Percentiles rank a stretch among this genome's conserved stretches.
Conservation (phyloP, 1,139 yeast species). For the Candida sanyaensis region DNA sequence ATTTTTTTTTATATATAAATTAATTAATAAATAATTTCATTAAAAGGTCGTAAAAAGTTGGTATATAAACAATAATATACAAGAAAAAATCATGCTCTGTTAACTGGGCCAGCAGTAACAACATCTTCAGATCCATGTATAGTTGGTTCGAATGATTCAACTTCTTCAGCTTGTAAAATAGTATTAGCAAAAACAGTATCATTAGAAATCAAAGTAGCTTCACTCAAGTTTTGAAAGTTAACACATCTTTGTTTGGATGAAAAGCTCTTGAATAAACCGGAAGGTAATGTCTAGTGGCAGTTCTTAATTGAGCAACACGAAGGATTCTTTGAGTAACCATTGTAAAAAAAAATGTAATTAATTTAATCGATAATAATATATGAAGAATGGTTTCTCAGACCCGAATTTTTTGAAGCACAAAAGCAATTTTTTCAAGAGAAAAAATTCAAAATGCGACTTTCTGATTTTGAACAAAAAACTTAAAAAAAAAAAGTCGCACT, state of each 20-base stretch:
- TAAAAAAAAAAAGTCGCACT: too few relatives aligned
- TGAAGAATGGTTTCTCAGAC: too few relatives aligned
- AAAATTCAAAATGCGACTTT: too few relatives aligned
- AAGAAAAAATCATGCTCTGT: conserved; percentile 18
- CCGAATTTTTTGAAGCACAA: too few relatives aligned
- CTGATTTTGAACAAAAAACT: too few relatives aligned
- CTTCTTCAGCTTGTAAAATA: conserved; percentile 17
- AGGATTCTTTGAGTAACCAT: conserved; percentile 39
- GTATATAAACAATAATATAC: neutral
- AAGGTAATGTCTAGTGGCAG: conserved; percentile 50
- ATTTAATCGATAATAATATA: too few relatives aligned
- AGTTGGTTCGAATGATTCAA: conserved; percentile 40
- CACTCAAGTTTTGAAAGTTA: conserved; percentile 37
- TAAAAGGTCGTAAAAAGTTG: neutral
- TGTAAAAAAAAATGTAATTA: conserved; percentile 3
- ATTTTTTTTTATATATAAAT: neutral
- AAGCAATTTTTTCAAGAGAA: too few relatives aligned
- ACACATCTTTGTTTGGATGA: conserved; percentile 43
- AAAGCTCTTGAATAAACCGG: conserved; percentile 26
- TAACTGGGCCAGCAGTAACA: conserved; percentile 49
- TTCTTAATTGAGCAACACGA: conserved; percentile 38
- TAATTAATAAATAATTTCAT: neutral
- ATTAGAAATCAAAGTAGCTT: conserved; percentile 36
- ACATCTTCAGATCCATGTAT: conserved; percentile 45
- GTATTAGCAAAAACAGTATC: conserved; percentile 30